Evolutionary conservation across 768 basidiomycete genomes (phyloP).

Genomic region (Leccinum ochraceum): DNA sequence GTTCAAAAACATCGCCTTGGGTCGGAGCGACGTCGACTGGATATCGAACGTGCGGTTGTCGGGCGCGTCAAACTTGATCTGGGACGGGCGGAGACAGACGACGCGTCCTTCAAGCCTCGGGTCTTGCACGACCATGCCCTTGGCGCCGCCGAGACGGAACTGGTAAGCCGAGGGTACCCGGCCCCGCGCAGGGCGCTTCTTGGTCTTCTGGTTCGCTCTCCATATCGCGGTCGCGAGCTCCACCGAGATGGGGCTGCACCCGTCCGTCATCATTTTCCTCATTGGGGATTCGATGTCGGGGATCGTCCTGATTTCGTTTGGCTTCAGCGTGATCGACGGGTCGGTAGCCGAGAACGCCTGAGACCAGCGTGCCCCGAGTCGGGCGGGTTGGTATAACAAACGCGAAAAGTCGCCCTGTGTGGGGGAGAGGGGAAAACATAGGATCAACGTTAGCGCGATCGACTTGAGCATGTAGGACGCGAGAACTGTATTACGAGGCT

Average conservation of each 20-base stretch:
- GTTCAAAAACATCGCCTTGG: conserved; percentile 46
- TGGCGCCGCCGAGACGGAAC: conserved; percentile 47
- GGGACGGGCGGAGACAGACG: conserved; percentile 44
- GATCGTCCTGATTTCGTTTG: conserved; percentile 35
- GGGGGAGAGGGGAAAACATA: neutral
- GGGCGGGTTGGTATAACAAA: conserved; percentile 42
- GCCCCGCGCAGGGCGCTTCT: conserved; percentile 20
- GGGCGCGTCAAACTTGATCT: conserved; percentile 47
- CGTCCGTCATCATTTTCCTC: conserved; percentile 48
- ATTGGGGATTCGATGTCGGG: conserved; percentile 33
- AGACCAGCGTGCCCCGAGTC: conserved; percentile 53
- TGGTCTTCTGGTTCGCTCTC: conserved; percentile 34
- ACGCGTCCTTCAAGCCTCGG: conserved; percentile 36
- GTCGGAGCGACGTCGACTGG: conserved; percentile 44
- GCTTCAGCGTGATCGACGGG: conserved; percentile 40
- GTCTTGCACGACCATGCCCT: conserved; percentile 50
- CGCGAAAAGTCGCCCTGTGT: conserved; percentile 43
- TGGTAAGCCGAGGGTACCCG: conserved; percentile 43
- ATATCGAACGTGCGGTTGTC: conserved; percentile 46
- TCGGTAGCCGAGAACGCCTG: conserved; percentile 57
- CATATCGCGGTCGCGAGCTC: conserved; percentile 39
- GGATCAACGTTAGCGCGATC: conserved; percentile 5
- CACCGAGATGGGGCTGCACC: conserved; percentile 47
- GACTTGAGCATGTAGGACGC: neutral
- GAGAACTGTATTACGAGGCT: conserved; percentile 32